A percentile compares a stretch with the other conserved stretches of the same genome.
Conservation (phyloP, 495 filamentous ascomycete species). For the Cladorrhinum samala region DNA sequence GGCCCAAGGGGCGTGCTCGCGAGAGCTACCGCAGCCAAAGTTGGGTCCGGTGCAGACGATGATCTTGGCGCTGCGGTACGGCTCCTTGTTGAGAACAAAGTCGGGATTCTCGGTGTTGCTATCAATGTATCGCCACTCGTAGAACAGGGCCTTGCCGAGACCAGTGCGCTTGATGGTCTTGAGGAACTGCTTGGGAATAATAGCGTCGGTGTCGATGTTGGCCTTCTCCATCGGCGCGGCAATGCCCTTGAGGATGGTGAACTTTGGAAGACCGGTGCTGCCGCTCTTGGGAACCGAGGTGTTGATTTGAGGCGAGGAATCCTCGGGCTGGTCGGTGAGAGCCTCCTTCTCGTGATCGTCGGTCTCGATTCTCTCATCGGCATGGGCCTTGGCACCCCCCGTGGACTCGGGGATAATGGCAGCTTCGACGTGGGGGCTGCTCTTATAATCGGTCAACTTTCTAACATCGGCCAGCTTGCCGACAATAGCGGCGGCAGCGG, state of each 20-base stretch:
- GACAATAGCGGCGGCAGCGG: constrained; percentile 80
- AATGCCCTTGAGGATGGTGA: constrained; percentile 74
- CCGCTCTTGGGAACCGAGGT: constrained; percentile 48
- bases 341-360: constrained; percentile 70
- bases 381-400: constrained; percentile 44
- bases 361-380: constrained; percentile 62
- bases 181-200: constrained; percentile 98
- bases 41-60: constrained; percentile 90
- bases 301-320: constrained; percentile 54
- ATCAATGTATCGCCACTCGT: constrained; percentile 67
- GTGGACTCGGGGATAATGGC: constrained; percentile 19
- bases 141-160: constrained; percentile 81
- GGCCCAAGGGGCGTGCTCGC: constrained; percentile 97
- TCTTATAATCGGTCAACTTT: constrained; percentile 58
- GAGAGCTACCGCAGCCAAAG: constrained; percentile 90
- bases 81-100: constrained; percentile 87
- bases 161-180: constrained; percentile 99
- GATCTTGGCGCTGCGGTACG: constrained; percentile 81
- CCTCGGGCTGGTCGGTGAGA: constrained; percentile 69
- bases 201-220: constrained; percentile 96
- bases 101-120: constrained; percentile 69
- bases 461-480: constrained; percentile 91
- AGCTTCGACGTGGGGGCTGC: constrained; percentile 41
- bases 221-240: constrained; percentile 80
- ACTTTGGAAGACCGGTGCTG: constrained; percentile 70